Base-by-base conservation (phyloP, 2,329 filamentous ascomycete species). In the Raffaelea ambrosiae region DNA sequence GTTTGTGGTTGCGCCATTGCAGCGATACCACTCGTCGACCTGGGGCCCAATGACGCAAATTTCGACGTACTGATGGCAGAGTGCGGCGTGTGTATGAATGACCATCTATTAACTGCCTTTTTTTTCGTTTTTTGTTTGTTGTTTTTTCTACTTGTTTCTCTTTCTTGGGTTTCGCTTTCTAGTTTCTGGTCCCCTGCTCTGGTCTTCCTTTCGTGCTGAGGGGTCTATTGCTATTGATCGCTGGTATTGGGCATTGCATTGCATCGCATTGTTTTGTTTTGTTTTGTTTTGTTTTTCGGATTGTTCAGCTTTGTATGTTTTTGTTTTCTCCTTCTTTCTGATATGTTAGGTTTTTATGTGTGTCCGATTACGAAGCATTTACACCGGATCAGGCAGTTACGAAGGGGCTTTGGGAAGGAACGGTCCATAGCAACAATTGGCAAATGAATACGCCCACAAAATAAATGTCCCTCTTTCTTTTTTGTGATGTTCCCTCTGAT, bases 1-100 rank as follows among this genome's bases (percentile, higher is more conserved):
- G 38, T 53, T 49, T 48, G 52, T 54, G 2, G 52, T 54, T 11
- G 48, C 49, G 40, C 53, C 53, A 5, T 38, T 54, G 45, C 43
- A 47, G 2, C 47, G 31, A 7, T 47, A 53, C 29, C 43, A 54
- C 36, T 51, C 45, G 19, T 48, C 45, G n/a, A 54, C 42, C 4
- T 53, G 51, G 51, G 48, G 51, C 18, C 26, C 26, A 29, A 29
- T 29, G 13, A 23, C 23, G 29, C 51, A 45, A 43, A 43, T 48
- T 8, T 41, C 42, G 43, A 46, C 46, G 13, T 49, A 43, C 20
- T 52, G 45, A 44, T 7, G 26, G 26, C 7, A 13, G 13, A 7
- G 7, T 29, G 26, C 26, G 13, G 26, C 26, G 26, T 29, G 26
- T 29, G n/a, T n/a, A 40, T 36, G 2, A 18, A 13, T 20, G 21